Percentiles rank a stretch among this genome's conserved stretches.
These are phyloP conservation scores for Strobilomyces confusus DNA, from an alignment of 768 basidiomycete species.

Conservation along the genomic window DNA sequence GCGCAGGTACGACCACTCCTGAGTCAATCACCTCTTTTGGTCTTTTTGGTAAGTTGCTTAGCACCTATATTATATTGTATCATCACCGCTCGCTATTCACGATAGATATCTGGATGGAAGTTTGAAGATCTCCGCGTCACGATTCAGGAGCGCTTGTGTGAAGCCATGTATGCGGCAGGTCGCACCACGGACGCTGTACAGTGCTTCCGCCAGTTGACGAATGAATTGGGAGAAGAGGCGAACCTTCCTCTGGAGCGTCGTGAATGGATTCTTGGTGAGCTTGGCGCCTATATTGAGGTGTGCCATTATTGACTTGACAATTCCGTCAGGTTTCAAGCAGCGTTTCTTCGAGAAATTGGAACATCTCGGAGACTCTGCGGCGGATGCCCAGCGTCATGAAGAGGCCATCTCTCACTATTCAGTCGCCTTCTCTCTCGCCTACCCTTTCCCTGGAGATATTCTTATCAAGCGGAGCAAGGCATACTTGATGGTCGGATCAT, in stretches of 20 bases:
- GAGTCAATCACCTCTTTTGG: not conserved
- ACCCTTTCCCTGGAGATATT: not conserved
- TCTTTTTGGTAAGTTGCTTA: not conserved
- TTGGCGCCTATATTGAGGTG: not conserved
- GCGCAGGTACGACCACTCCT: not conserved
- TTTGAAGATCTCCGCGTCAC: too few species aligned
- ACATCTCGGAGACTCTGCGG: not conserved
- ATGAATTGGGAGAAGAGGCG: not conserved
- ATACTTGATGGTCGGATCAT: not conserved
- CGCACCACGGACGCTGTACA: not conserved
- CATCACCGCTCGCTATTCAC: not conserved
- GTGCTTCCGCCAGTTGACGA: not conserved
- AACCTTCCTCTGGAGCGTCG: not conserved
- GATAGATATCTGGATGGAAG: not conserved
- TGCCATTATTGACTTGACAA: not conserved
- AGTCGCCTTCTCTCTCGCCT: not conserved
- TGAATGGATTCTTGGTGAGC: not conserved
- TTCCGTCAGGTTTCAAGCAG: not conserved
- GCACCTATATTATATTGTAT: not conserved
- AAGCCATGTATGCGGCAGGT: not conserved
- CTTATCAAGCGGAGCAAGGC: not conserved
- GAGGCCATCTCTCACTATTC: not conserved
- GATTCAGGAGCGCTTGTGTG: too few species aligned
- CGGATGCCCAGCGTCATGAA: not conserved
- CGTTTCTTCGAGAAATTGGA: not conserved